phyloP scores from a whole-genome alignment of 805 yeast genomes.

The Saturnispora sanitii region DNA sequence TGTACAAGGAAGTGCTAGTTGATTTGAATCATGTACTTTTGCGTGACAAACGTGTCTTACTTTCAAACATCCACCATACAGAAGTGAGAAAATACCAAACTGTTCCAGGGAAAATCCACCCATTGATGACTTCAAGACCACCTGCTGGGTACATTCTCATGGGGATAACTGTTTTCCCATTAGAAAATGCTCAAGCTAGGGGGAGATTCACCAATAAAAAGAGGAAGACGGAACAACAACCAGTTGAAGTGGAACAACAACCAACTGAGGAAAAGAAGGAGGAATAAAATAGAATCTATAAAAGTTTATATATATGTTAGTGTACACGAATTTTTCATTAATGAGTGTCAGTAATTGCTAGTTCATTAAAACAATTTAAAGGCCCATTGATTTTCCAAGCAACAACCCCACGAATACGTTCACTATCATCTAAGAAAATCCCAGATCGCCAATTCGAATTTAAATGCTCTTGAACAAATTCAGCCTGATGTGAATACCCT shows the following conservation, averaged over 20 bases:
- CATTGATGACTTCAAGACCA: slow-evolving; percentile 86
- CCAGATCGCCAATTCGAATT: slow-evolving; percentile 34
- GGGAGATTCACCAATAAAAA: slow-evolving; percentile 50
- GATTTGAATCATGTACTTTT: slow-evolving; percentile 63
- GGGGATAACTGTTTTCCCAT: slow-evolving; percentile 73
- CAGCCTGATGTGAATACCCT: slow-evolving; percentile 53
- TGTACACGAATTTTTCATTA: too few relatives aligned
- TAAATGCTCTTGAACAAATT: slow-evolving; percentile 10
- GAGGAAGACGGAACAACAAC: slow-evolving; percentile 22
- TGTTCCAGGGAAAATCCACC: slow-evolving; percentile 88
- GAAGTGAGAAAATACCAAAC: slow-evolving; percentile 85
- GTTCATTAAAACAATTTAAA: too few relatives aligned
- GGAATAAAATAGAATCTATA: too few relatives aligned
- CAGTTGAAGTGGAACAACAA: slow-evolving; percentile 10
- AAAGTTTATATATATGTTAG: too few relatives aligned
- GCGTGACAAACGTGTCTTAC: slow-evolving; percentile 60
- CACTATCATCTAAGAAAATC: slow-evolving; percentile 39
- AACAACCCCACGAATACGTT: slow-evolving; percentile 47
- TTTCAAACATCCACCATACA: slow-evolving; percentile 76
- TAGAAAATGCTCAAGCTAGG: slow-evolving; percentile 52
- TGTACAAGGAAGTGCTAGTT: slow-evolving; percentile 69
- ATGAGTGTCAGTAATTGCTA: too few relatives aligned
- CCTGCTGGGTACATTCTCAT: slow-evolving; percentile 83
- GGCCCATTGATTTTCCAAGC: slow-evolving; percentile 52
- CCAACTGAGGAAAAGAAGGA: slow-evolving; percentile 9